A percentile compares a stretch with the other conserved stretches of the same genome.
These are phyloP conservation scores for Sicyos edulis DNA, from an alignment of 306 rosid species.

Conservation along the genomic window DNA sequence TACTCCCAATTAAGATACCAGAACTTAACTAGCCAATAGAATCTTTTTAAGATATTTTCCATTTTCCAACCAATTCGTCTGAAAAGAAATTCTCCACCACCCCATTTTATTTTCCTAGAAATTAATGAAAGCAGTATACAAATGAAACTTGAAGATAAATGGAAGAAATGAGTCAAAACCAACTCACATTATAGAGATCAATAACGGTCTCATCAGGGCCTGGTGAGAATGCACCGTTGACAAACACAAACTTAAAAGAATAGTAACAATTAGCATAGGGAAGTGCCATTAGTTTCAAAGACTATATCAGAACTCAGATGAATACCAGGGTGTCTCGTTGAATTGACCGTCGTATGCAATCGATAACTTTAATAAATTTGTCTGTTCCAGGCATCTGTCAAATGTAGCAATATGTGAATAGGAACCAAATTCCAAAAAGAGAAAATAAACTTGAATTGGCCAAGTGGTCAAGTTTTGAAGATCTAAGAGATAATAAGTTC, in stretches of 20 bases:
- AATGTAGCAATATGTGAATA: background rate
- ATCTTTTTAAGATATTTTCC: background rate
- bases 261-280: conserved; percentile 24
- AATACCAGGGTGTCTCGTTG: conserved; percentile 84
- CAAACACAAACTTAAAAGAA: conserved; percentile 74
- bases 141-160: background rate
- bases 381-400: conserved; percentile 71
- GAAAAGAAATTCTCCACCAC: conserved; percentile 6
- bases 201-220: conserved; percentile 78
- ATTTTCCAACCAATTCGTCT: conserved; percentile 4
- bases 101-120: background rate
- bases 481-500: no score
- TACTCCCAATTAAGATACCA: background rate
- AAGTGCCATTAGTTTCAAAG: background rate
- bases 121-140: background rate
- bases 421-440: background rate
- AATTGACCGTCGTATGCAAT: conserved; percentile 80
- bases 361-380: conserved; percentile 89
- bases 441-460: no score
- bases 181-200: conserved; percentile 80
- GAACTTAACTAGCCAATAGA: background rate
- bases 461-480: no score
- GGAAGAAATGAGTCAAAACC: background rate
- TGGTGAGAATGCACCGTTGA: conserved; percentile 89
- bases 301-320: conserved; percentile 7